Evolutionary conservation across 116 monocot genomes (phyloP), one percentile per base, ranked within the genome.

Genomic region (Phalaenopsis hybrid): DNA sequence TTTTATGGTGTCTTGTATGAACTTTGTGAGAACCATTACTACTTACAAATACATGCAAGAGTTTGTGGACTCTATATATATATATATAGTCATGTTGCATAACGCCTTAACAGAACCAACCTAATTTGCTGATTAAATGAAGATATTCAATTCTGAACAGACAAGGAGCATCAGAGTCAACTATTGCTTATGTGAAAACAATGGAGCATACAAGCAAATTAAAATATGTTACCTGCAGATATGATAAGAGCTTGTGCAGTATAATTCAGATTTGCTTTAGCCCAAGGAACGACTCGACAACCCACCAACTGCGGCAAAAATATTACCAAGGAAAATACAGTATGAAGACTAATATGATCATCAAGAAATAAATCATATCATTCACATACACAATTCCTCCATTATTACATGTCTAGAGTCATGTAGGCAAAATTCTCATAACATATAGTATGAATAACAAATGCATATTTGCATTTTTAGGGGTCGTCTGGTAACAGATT

Each of bases 181-280:
- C 41, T 16, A 41, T 41, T 41, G 13, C 72, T 73, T 34, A 13
- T 65, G 65, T 65, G 1, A 41, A 12, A 41, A 15, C 2, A 65
- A 16, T 13, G 15, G 28, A 55, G 78, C 43, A 51, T 55, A 20
- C 51, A 9, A 25, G 10, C 1, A 76, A 49, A 48, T 46, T n/a
- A 76, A 34, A 16, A 73, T 67, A 73, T 4, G 15, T 44, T 83
- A 83, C 83, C 83, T 78, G 69, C 78, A 55, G 83, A 83, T 72
- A 83, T 68, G 46, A 78, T 83, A 6, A 83, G 83, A 1, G 83
- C 78, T 65, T 83, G 83, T 69, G 83, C 83, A 83, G 70, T 72
- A 61, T 83, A 57, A 72, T 83, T 83, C 50, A 83, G 67, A 83
- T 83, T 83, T 70, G 78, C 83, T 78, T 78, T 83, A 70, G 83